phyloP scores from a whole-genome alignment of 2,329 filamentous ascomycete species.

The Emmonsiellopsis sp. region DNA sequence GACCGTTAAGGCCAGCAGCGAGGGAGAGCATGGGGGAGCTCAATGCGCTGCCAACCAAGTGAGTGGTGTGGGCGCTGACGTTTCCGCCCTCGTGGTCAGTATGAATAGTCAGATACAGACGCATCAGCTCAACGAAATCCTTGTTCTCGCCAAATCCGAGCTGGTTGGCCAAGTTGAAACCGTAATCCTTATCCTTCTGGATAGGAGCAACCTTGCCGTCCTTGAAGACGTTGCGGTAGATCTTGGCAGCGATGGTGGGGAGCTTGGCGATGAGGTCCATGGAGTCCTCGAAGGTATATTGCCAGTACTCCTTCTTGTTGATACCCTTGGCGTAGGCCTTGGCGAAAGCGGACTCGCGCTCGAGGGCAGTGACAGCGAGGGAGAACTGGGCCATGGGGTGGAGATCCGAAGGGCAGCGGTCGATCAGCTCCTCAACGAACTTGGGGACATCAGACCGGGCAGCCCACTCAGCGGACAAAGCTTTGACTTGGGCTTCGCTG shows the following conservation, averaged over 20 bases:
- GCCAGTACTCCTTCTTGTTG: constrained; percentile 99
- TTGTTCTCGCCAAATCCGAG: constrained; percentile 90
- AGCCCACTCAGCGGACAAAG: constrained; percentile 97
- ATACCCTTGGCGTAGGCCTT: constrained; percentile 99
- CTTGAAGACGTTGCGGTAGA: constrained; percentile 99
- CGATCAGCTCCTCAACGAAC: constrained; percentile 98
- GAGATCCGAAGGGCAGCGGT: constrained; percentile 97
- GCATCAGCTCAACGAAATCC: constrained; percentile 97
- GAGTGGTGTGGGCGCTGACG: constrained; percentile 95
- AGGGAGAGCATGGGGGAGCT: constrained; percentile 97
- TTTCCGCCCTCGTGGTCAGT: constrained; percentile 99
- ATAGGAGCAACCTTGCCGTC: constrained; percentile 93
- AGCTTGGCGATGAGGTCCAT: constrained; percentile 99
- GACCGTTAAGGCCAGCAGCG: constrained; percentile 92
- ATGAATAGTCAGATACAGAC: constrained; percentile 99
- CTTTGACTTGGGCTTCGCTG: constrained; percentile 94
- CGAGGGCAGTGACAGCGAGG: constrained; percentile 90
- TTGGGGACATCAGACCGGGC: constrained; percentile 94
- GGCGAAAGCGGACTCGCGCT: constrained; percentile 95
- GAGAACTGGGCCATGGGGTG: constrained; percentile 99
- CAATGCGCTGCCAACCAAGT: constrained; percentile 91
- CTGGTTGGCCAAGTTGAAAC: constrained; percentile 99
- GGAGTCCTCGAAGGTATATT: constrained; percentile 97
- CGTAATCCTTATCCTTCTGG: constrained; percentile 99
- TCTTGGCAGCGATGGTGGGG: constrained; percentile 91